A percentile compares a stretch with the other conserved stretches of the same genome.
These are phyloP conservation scores for Dioscorea cayenensis DNA, from an alignment of 116 monocot genomes.

Conservation along the genomic window DNA sequence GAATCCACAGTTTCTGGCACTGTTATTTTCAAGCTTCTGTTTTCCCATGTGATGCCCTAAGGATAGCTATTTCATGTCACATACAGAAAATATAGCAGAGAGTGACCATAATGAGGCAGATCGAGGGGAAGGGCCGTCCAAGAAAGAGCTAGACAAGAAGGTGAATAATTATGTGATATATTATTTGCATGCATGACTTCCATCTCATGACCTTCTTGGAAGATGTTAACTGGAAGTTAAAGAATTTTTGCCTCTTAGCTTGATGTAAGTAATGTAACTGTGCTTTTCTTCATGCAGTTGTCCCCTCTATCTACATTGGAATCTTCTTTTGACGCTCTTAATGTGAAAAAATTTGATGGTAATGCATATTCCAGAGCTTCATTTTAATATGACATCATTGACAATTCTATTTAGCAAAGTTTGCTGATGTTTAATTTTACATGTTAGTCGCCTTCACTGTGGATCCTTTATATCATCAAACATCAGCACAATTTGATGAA, in stretches of 20 bases:
- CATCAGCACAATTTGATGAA: slow-evolving; percentile 98
- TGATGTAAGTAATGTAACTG: background rate
- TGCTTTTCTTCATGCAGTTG: slow-evolving; percentile 36
- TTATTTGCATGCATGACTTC: slow-evolving; percentile 3
- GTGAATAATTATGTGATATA: slow-evolving; percentile 19
- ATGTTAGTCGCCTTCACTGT: slow-evolving; percentile 82
- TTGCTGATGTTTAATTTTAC: slow-evolving; percentile 16
- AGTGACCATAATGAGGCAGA: slow-evolving; percentile 19
- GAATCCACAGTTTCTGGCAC: too few species aligned
- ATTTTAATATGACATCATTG: background rate
- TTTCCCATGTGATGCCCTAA: too few species aligned
- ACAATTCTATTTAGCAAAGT: slow-evolving; percentile 5
- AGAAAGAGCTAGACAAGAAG: slow-evolving; percentile 69
- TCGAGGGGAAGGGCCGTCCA: slow-evolving; percentile 28
- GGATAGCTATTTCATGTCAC: too few species aligned
- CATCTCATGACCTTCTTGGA: slow-evolving; percentile 23
- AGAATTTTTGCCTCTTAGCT: slow-evolving; percentile 1
- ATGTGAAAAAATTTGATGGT: slow-evolving; percentile 99
- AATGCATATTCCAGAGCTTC: slow-evolving; percentile 12
- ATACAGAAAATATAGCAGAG: slow-evolving; percentile 34
- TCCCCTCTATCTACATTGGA: slow-evolving; percentile 88
- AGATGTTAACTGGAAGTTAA: slow-evolving; percentile 57
- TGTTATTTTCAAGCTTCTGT: too few species aligned
- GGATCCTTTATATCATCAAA: slow-evolving; percentile 99
- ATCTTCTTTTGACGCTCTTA: slow-evolving; percentile 87